Conservation (phyloP, 2,329 filamentous ascomycete genomes). For the Trichophyton schoenleinii region DNA sequence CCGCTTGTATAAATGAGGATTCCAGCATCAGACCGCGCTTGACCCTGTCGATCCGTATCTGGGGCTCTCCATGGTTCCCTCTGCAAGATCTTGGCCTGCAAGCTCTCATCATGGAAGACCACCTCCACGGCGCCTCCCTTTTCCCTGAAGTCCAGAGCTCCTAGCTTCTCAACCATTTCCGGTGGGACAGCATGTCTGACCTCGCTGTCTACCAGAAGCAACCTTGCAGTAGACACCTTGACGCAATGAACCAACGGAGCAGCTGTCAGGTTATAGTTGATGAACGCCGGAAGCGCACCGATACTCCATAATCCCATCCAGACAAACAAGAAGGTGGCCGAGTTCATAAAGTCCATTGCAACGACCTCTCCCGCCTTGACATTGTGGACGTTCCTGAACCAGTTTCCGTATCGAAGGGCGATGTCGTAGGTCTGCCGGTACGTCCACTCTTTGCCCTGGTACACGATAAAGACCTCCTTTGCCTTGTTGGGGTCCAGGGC, state of each 20-base stretch:
- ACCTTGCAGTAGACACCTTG: slow-evolving; percentile 49
- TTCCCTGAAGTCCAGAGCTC: slow-evolving; percentile 25
- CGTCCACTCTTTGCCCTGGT: slow-evolving; percentile 54
- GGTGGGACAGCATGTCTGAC: slow-evolving; percentile 40
- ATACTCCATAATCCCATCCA: slow-evolving; percentile 71
- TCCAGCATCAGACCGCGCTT: slow-evolving; percentile 46
- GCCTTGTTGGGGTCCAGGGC: slow-evolving; percentile 46
- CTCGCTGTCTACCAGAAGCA: slow-evolving; percentile 60
- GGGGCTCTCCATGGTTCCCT: slow-evolving; percentile 45
- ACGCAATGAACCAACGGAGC: slow-evolving; percentile 64
- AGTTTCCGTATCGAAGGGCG: slow-evolving; percentile 59
- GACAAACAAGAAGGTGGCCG: slow-evolving; percentile 62
- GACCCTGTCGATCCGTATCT: slow-evolving; percentile 43
- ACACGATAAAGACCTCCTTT: slow-evolving; percentile 49
- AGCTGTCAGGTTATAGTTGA: slow-evolving; percentile 73
- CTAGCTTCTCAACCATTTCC: slow-evolving; percentile 32
- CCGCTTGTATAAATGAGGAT: slow-evolving; percentile 76
- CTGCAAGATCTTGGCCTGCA: slow-evolving; percentile 43
- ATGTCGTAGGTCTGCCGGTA: slow-evolving; percentile 64
- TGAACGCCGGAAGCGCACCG: slow-evolving; percentile 69
- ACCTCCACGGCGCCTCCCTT: slow-evolving; percentile 42
- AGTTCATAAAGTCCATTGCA: slow-evolving; percentile 70
- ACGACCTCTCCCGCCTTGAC: slow-evolving; percentile 63
- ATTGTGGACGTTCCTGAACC: slow-evolving; percentile 53
- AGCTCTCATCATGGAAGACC: slow-evolving; percentile 47